Conservation (phyloP, 2,329 filamentous ascomycete species). For the Zarea fungicola region DNA sequence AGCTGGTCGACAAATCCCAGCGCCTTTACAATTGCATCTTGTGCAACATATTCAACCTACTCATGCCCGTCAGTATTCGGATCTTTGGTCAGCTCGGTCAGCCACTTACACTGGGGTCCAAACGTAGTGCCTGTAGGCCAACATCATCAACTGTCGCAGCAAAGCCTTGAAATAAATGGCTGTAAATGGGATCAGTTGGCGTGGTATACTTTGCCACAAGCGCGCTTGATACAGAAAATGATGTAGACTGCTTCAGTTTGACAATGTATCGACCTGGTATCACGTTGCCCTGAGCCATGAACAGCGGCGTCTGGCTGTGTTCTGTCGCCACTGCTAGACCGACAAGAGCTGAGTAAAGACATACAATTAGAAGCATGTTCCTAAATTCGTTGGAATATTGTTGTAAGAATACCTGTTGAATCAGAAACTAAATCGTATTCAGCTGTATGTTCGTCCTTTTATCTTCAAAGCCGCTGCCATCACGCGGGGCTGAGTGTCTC, state of each 20-base stretch:
- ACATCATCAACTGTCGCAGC: background rate
- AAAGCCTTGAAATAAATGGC: background rate
- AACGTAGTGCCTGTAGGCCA: background rate
- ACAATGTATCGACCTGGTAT: conserved; percentile 8
- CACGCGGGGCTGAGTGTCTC: no score
- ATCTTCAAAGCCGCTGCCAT: background rate
- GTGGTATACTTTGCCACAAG: background rate
- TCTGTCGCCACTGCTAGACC: background rate
- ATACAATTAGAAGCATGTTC: background rate
- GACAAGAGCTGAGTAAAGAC: background rate
- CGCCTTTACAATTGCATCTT: background rate
- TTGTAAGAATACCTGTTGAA: background rate
- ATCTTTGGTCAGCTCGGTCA: background rate
- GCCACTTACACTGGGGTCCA: background rate
- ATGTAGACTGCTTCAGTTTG: background rate
- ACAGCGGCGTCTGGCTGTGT: conserved; percentile 1
- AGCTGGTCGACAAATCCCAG: background rate
- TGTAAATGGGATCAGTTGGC: background rate
- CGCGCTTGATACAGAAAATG: background rate
- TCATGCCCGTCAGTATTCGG: background rate
- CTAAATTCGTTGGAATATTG: background rate
- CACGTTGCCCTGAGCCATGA: background rate
- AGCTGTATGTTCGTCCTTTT: no score
- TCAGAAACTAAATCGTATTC: background rate
- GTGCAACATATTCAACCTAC: conserved; percentile 6